phyloP scores from a whole-genome alignment of 257 asterid genomes.

The Solanum etuberosum region DNA sequence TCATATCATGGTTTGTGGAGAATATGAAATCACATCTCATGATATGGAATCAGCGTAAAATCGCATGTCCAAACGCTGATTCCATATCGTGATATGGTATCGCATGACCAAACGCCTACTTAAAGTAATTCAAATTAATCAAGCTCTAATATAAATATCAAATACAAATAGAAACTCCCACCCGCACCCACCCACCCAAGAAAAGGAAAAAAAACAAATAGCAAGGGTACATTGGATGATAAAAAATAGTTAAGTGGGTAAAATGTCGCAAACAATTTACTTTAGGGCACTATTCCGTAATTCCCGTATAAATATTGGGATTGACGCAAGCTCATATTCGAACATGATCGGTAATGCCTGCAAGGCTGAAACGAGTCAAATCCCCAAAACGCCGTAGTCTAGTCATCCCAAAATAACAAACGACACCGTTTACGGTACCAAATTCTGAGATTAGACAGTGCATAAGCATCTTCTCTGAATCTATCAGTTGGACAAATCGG shows the following conservation, averaged over 20 bases:
- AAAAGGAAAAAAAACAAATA: not conserved
- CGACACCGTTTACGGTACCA: not conserved
- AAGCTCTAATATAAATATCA: too few relatives aligned
- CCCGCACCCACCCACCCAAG: too few relatives aligned
- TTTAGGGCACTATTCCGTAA: not conserved
- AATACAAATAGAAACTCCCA: too few relatives aligned
- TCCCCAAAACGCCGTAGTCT: not conserved
- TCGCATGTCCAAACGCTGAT: too few relatives aligned
- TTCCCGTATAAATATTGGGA: not conserved
- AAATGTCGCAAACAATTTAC: not conserved
- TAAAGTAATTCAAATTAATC: too few relatives aligned
- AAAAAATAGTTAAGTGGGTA: not conserved
- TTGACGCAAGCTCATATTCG: not conserved
- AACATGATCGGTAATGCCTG: not conserved
- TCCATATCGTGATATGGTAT: too few relatives aligned
- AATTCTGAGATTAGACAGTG: not conserved
- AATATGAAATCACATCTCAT: too few relatives aligned
- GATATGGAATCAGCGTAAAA: too few relatives aligned
- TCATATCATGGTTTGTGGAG: too few relatives aligned
- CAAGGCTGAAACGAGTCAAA: not conserved
- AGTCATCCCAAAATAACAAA: not conserved
- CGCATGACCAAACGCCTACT: too few relatives aligned
- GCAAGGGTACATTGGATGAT: not conserved
- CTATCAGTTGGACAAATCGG: slow-evolving; percentile 23
- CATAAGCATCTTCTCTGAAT: not conserved